Conservation (phyloP, 2,329 filamentous ascomycete species). For the Apiospora marii region DNA sequence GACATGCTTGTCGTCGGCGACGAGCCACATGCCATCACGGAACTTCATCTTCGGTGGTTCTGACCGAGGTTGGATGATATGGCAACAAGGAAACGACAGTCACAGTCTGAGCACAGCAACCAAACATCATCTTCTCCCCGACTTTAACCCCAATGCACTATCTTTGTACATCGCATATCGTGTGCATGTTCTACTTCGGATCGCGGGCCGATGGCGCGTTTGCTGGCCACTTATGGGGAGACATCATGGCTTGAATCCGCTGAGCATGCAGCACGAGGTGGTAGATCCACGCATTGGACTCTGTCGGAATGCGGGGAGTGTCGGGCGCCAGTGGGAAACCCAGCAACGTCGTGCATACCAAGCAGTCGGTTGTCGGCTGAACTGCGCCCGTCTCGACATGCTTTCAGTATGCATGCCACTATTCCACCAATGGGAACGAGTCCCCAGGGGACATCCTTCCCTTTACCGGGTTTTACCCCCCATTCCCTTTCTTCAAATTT, state of each 20-base stretch:
- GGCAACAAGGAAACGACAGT: background rate
- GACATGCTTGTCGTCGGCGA: slow-evolving; percentile 64
- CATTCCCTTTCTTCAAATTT: slow-evolving; percentile 24
- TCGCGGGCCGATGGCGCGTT: slow-evolving; percentile 16
- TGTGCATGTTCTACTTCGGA: background rate
- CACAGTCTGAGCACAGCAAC: background rate
- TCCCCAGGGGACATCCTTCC: slow-evolving; percentile 27
- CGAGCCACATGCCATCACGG: slow-evolving; percentile 73
- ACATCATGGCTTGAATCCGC: background rate
- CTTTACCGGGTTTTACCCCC: slow-evolving; percentile 26
- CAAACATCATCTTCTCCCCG: background rate
- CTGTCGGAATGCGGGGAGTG: background rate
- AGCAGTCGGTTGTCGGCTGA: slow-evolving; percentile 24
- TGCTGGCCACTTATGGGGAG: slow-evolving; percentile 11
- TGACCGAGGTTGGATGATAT: background rate
- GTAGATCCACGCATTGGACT: background rate
- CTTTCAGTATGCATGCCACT: slow-evolving; percentile 27
- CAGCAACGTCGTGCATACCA: background rate
- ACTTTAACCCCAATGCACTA: background rate
- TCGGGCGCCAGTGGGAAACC: background rate
- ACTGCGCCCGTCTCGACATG: slow-evolving; percentile 23
- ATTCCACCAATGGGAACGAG: slow-evolving; percentile 42
- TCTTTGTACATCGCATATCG: too few relatives aligned
- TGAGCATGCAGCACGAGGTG: background rate
- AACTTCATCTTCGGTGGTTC: slow-evolving; percentile 60